These are phyloP conservation scores for Sisymbrium irio DNA, from an alignment of 345 rosid genomes.

Conservation along the genomic window DNA sequence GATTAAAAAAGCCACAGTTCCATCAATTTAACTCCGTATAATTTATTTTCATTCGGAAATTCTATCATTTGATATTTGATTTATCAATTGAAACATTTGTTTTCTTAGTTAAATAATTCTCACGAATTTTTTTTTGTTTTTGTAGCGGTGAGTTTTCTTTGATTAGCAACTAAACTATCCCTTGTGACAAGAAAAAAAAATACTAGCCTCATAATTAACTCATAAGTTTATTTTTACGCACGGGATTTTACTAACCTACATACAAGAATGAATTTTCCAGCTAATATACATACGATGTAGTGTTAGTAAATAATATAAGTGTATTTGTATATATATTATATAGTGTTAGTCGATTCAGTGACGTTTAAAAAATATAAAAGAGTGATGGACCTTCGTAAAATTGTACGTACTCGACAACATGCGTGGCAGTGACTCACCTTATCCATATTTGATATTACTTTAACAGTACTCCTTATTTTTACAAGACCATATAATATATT, in stretches of 20 bases:
- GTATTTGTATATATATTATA: neutral
- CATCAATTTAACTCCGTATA: neutral
- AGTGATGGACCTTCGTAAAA: slow-evolving; percentile 14
- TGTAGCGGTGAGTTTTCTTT: neutral
- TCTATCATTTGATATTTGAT: neutral
- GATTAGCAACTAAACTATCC: neutral
- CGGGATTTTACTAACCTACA: neutral
- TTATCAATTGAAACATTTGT: neutral
- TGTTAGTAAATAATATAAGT: too few species aligned
- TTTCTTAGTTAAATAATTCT: too few species aligned
- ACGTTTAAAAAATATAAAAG: neutral
- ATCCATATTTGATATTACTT: slow-evolving; percentile 25
- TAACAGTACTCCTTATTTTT: neutral
- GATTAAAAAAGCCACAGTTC: too few species aligned
- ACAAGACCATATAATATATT: neutral
- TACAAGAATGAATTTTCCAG: slow-evolving; percentile 12
- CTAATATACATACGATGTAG: neutral
- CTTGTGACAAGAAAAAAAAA: neutral
- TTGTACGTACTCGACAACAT: slow-evolving; percentile 34
- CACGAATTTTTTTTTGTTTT: too few species aligned
- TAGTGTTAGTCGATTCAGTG: neutral
- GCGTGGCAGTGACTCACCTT: slow-evolving; percentile 41
- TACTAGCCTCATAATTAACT: neutral
- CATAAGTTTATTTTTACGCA: neutral
- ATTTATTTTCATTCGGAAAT: neutral